Evolutionary conservation across 106 monocot genomes (phyloP).

Genomic region (Dioscorea alata): DNA sequence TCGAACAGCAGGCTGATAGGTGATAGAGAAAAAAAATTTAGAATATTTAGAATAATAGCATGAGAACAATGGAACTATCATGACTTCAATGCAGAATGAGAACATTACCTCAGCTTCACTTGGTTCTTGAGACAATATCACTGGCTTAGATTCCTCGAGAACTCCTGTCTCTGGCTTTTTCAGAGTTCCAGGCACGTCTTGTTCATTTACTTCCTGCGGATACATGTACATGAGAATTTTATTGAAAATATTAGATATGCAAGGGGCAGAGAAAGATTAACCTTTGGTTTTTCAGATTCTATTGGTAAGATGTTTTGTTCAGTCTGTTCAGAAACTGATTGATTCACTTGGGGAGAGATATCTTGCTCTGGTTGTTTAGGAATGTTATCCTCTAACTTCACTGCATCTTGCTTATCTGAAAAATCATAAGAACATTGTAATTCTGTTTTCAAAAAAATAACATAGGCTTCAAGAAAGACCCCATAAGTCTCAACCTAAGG

Average conservation of each 20-base stretch:
- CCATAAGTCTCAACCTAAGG: too few relatives aligned
- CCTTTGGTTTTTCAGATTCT: neutral
- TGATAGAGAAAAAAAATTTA: neutral
- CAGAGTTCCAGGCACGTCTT: neutral
- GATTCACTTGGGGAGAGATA: conserved; percentile 6
- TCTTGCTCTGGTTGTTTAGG: conserved; percentile 16
- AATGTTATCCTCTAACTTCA: conserved; percentile 4
- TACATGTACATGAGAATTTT: neutral
- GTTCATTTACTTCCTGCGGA: neutral
- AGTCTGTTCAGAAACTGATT: neutral
- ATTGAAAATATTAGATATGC: neutral
- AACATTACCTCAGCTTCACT: conserved; percentile 6
- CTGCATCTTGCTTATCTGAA: conserved; percentile 7
- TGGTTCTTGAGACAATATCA: conserved; percentile 11
- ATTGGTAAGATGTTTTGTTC: neutral
- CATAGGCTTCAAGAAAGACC: too few relatives aligned
- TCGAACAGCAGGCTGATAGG: neutral
- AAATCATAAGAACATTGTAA: neutral
- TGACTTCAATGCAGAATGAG: neutral
- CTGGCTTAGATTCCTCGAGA: conserved; percentile 1
- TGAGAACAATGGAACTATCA: neutral
- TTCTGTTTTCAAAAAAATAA: too few relatives aligned
- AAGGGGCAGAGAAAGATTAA: neutral
- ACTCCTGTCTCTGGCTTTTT: neutral
- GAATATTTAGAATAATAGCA: neutral